Percentiles rank a stretch among this genome's conserved stretches.
Conservation (phyloP, 495 filamentous ascomycete species). For the Penicillium fimorum region DNA sequence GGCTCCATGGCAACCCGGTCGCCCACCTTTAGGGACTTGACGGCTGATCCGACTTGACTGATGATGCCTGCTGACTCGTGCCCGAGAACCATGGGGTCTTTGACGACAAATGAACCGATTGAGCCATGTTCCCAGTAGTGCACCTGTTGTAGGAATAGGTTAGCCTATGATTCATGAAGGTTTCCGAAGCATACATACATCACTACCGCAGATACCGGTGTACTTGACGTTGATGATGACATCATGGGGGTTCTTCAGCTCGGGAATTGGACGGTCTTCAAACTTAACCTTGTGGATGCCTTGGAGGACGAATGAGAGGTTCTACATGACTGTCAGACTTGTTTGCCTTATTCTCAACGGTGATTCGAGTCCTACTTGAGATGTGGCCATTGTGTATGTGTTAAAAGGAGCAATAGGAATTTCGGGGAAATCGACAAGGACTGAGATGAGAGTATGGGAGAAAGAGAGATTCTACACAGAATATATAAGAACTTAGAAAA, state of each 20-base stretch:
- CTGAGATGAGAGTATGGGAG: neutral
- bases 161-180: neutral
- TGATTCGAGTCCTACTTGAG: conserved; percentile 24
- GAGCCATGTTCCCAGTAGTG: conserved; percentile 87
- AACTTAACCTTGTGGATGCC: conserved; percentile 68
- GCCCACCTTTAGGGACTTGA: conserved; percentile 43
- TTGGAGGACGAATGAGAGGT: conserved; percentile 84
- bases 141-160: conserved; percentile 37
- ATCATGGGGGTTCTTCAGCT: conserved; percentile 64
- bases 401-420: conserved; percentile 1
- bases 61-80: conserved; percentile 86
- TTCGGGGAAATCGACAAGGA: neutral
- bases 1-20: conserved; percentile 56
- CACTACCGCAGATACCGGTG: conserved; percentile 88
- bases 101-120: conserved; percentile 79
- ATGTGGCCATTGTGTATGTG: conserved; percentile 18
- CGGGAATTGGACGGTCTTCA: conserved; percentile 72
- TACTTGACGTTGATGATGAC: conserved; percentile 80
- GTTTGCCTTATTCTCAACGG: neutral
- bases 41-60: conserved; percentile 59
- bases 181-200: conserved; percentile 50
- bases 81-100: conserved; percentile 86
- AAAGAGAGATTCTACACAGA: neutral
- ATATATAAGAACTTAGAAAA: neutral
- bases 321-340: conserved; percentile 48